Evolutionary conservation across 2,329 filamentous ascomycete genomes (phyloP).

Genomic region (Mariannaea sp.): DNA sequence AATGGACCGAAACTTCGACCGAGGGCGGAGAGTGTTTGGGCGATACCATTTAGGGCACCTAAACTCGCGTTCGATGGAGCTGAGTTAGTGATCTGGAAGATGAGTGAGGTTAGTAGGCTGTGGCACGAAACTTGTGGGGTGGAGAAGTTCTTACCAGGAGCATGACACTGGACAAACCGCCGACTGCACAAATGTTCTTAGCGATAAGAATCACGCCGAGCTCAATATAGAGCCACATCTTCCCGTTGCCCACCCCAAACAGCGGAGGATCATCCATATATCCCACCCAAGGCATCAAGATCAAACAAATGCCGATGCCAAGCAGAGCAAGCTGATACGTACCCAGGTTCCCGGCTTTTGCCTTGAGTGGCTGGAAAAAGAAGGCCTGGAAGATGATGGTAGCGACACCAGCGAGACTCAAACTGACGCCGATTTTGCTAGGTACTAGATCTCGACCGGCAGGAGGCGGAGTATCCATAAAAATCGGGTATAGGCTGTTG

Average conservation of each 20-base stretch:
- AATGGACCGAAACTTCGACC: constrained; percentile 89
- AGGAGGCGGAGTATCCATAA: constrained; percentile 75
- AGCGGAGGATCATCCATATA: constrained; percentile 66
- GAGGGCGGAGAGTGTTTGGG: constrained; percentile 89
- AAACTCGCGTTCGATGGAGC: constrained; percentile 84
- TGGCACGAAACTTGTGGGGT: too few species aligned
- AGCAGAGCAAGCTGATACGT: constrained; percentile 81
- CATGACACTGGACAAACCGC: constrained; percentile 86
- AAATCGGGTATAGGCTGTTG: constrained; percentile 94
- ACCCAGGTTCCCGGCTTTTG: constrained; percentile 80
- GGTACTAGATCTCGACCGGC: constrained; percentile 77
- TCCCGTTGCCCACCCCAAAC: constrained; percentile 65
- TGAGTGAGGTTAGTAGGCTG: constrained; percentile 4
- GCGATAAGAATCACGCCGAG: constrained; percentile 80
- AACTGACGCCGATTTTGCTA: constrained; percentile 79
- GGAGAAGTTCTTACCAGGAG: constrained; percentile 66
- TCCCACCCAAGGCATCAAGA: constrained; percentile 87
- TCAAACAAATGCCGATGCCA: constrained; percentile 80
- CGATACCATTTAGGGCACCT: constrained; percentile 89
- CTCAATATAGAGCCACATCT: constrained; percentile 76
- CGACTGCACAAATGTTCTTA: constrained; percentile 89
- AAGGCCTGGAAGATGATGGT: constrained; percentile 92
- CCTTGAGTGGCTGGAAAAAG: constrained; percentile 78
- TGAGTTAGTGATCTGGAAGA: constrained; percentile 82
- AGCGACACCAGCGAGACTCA: constrained; percentile 81